phyloP scores from a whole-genome alignment of 345 rosid species.

The Streptanthus diversifolius region DNA sequence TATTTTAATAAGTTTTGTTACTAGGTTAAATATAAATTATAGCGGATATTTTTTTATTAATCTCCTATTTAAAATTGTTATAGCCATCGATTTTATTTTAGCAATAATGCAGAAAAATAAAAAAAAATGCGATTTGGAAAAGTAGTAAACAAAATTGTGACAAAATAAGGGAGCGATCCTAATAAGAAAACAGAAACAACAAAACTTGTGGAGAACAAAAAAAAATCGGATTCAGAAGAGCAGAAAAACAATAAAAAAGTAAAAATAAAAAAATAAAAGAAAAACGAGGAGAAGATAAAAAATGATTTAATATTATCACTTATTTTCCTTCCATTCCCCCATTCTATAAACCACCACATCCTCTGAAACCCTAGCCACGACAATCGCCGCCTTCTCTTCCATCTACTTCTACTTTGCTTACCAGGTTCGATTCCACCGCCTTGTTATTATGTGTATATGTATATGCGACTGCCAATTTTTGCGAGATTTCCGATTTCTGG shows the following conservation, averaged over 20 bases:
- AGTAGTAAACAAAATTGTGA: not conserved
- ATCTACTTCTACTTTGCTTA: not conserved
- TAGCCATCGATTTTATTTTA: not conserved
- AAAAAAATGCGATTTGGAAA: no score
- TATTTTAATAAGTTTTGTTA: no score
- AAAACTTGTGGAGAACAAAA: conserved; percentile 6
- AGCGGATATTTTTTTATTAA: no score
- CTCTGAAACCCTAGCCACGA: conserved; percentile 23
- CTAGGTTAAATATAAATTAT: no score
- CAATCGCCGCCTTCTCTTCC: conserved; percentile 19
- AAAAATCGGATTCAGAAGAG: conserved; percentile 14
- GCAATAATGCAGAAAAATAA: not conserved
- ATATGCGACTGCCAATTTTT: not conserved
- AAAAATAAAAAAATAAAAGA: not conserved
- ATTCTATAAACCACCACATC: conserved; percentile 23
- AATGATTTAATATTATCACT: not conserved
- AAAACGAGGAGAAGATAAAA: not conserved
- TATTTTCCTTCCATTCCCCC: not conserved
- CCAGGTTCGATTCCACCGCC: conserved; percentile 21
- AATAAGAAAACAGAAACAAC: conserved; percentile 11
- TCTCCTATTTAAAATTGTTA: not conserved
- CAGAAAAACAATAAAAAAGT: not conserved
- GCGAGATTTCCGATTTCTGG: not conserved
- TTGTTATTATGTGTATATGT: not conserved
- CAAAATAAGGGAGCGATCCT: not conserved